Evolutionary conservation across 495 filamentous ascomycete species (phyloP).

Genomic region (Extremus antarcticus): DNA sequence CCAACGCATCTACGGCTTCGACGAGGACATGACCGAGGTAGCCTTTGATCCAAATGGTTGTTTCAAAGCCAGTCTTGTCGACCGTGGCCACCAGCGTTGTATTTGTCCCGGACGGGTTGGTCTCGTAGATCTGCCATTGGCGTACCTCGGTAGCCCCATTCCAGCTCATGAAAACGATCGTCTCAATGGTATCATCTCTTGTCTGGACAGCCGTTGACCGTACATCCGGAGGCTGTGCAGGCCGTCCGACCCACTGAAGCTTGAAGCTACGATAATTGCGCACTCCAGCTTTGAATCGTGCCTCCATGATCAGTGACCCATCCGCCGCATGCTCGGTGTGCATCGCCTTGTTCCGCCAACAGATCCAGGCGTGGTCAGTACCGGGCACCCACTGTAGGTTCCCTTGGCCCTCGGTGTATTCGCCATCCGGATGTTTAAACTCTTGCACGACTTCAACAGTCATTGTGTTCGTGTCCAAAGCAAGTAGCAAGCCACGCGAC

Average conservation of each 20-base stretch:
- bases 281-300: background rate
- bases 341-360: background rate
- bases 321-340: background rate
- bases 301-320: constrained; percentile 1
- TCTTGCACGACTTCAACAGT: background rate
- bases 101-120: background rate
- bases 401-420: background rate
- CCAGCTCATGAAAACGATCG: constrained; percentile 8
- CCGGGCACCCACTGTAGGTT: background rate
- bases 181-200: background rate
- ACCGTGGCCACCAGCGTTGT: background rate
- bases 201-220: background rate
- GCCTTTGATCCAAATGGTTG: background rate
- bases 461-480: background rate
- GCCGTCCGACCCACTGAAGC: constrained; percentile 3
- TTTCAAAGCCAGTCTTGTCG: constrained; percentile 5
- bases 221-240: background rate
- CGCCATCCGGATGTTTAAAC: background rate
- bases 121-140: background rate
- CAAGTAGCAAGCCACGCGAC: background rate
- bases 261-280: constrained; percentile 7
- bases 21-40: background rate
- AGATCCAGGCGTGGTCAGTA: background rate
- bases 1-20: background rate
- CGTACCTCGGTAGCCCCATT: constrained; percentile 11